Base-by-base conservation (phyloP, 2,329 filamentous ascomycete genomes). In the Aureobasidium leucospermi region DNA sequence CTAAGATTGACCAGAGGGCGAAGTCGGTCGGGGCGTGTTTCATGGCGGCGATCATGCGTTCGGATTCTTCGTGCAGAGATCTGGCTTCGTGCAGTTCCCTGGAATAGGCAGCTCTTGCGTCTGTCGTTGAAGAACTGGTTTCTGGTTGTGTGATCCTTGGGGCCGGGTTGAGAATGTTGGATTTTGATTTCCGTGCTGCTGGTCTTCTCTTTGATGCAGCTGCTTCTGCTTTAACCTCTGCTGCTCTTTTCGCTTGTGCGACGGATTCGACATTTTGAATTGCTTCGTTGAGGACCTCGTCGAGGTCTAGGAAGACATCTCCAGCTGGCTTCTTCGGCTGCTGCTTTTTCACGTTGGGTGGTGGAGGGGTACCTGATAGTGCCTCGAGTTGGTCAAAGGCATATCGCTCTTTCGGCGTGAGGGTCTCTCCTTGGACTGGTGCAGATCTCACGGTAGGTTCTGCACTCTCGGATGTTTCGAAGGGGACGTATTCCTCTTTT, bases 1-100 rank as follows among this genome's bases (percentile, higher is more conserved):
- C 83, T 68, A 92, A 76, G 3, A 87, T 71, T 6, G 82, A 70
- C 87, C 88, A 91, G 9, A 90, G 75, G 53, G 83, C 81, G 19
- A 79, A 73, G 65, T 92, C 88, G 0, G 82, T 82, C 60, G 74
- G 65, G 16, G 85, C 85, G 1, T 66, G 69, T 10, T 75, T 71
- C 74, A 92, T 81, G 41, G 55, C 23, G 6, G 1, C 5, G 9
- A 38, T 16, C 2, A 19, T 28, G 46, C 42, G 55, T 38, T 23
- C 23, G 1, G 23, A 23, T 23, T 23, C 23, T 23, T 23, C 23
- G 23, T 23, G 23, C 23, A 23, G 23, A 23, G 23, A 23, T 23
- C 23, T 23, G 23, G 23, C 23, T 23, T 23, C 23, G 23, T 23
- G 23, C 23, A 23, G 23, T 23, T 23, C 23, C 23, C 2, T 23